A percentile compares a stretch with the other conserved stretches of the same genome.
Evolutionary conservation across 805 yeast species (phyloP).

Genomic region (Candida schatavii): DNA sequence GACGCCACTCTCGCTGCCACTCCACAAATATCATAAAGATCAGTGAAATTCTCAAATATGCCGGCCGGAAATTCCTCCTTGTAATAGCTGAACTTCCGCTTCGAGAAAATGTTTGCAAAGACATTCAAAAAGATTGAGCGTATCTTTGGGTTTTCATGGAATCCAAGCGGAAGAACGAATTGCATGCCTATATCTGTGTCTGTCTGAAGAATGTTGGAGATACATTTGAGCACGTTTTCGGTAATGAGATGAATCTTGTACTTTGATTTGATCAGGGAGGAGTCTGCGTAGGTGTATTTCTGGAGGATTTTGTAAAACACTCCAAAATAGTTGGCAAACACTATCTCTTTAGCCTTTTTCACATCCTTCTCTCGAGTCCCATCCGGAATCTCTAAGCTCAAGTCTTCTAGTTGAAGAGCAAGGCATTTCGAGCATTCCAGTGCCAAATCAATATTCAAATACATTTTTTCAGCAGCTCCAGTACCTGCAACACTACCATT

Average conservation of each 20-base stretch:
- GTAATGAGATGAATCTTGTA: slow-evolving; percentile 58
- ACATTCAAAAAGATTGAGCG: slow-evolving; percentile 75
- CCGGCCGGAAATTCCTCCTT: slow-evolving; percentile 29
- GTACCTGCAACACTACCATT: slow-evolving; percentile 3
- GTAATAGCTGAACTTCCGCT: slow-evolving; percentile 22
- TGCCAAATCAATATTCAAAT: slow-evolving; percentile 56
- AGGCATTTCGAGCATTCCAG: slow-evolving; percentile 61
- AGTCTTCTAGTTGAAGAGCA: slow-evolving; percentile 50
- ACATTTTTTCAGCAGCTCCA: slow-evolving; percentile 40
- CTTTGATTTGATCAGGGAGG: slow-evolving; percentile 23
- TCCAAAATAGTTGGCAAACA: slow-evolving; percentile 69
- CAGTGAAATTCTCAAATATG: slow-evolving; percentile 25
- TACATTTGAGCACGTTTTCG: slow-evolving; percentile 60
- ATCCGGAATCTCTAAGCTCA: slow-evolving; percentile 59
- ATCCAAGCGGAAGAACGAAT: slow-evolving; percentile 75
- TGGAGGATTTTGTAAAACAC: slow-evolving; percentile 54
- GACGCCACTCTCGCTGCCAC: slow-evolving; percentile 64
- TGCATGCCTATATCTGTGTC: slow-evolving; percentile 77
- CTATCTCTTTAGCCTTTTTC: slow-evolving; percentile 52
- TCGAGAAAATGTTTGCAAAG: slow-evolving; percentile 61
- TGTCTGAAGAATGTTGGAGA: slow-evolving; percentile 66
- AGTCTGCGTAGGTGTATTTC: slow-evolving; percentile 22
- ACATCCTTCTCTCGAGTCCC: slow-evolving; percentile 53
- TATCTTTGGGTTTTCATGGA: slow-evolving; percentile 61
- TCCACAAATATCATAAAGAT: slow-evolving; percentile 43